A percentile compares a stretch with the other conserved stretches of the same genome.
Evolutionary conservation across 1,284 basidiomycete genomes (phyloP).

Genomic region (Heterobasidion parviporum): DNA sequence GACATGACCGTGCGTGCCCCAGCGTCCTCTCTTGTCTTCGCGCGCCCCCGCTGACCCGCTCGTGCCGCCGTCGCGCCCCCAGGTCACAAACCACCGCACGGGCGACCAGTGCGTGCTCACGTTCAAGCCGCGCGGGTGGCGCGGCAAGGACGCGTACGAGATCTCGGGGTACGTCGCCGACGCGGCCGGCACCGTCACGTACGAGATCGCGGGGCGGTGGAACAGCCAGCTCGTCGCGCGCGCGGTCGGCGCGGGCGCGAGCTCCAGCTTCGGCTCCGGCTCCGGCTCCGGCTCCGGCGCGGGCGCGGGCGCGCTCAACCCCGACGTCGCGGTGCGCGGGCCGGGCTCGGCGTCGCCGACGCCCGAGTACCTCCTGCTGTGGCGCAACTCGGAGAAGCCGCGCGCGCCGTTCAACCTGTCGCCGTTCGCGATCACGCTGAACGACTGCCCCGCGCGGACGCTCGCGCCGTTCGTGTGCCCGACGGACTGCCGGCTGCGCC

Average conservation of each 20-base stretch:
- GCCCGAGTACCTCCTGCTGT: constrained; percentile 75
- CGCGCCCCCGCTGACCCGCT: not conserved
- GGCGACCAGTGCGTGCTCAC: constrained; percentile 86
- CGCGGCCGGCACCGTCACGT: constrained; percentile 54
- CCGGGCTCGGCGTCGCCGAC: constrained; percentile 38
- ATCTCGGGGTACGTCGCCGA: constrained; percentile 84
- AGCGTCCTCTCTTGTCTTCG: not conserved
- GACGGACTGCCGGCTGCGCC: constrained; percentile 90
- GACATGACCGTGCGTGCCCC: constrained; percentile 74
- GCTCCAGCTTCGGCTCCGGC: constrained; percentile 10
- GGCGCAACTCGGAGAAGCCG: constrained; percentile 89
- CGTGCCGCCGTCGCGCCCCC: constrained; percentile 3
- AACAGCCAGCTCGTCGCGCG: constrained; percentile 91
- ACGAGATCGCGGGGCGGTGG: constrained; percentile 96
- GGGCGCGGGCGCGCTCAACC: constrained; percentile 45
- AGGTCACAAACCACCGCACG: constrained; percentile 90
- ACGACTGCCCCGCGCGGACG: constrained; percentile 65
- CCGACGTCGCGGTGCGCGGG: constrained; percentile 55
- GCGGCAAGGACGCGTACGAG: constrained; percentile 87
- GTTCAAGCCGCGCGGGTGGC: constrained; percentile 95
- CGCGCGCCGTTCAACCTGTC: constrained; percentile 89
- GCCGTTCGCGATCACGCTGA: constrained; percentile 89
- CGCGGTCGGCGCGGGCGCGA: constrained; percentile 54
- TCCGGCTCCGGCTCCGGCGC: not conserved
- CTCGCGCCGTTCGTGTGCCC: constrained; percentile 75